Evolutionary conservation across 768 basidiomycete species (phyloP).

Genomic region (Lyophyllum shimeji): DNA sequence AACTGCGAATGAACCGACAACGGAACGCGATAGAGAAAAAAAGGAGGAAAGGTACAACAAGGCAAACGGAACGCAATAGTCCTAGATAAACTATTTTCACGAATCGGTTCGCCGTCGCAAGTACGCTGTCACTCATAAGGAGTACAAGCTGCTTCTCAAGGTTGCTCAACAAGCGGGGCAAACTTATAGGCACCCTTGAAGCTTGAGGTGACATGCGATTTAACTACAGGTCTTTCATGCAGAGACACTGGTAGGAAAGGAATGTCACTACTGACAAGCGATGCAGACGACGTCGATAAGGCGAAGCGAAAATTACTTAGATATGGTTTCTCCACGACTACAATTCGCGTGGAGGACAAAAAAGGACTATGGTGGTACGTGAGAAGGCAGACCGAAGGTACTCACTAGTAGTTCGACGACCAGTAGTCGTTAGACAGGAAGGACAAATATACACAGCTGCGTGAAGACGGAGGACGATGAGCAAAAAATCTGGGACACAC

Average conservation of each 20-base stretch:
- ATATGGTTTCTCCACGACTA: constrained; percentile 36
- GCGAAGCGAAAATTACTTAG: constrained; percentile 27
- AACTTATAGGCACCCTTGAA: constrained; percentile 20
- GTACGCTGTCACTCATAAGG: constrained; percentile 17
- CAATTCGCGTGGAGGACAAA: constrained; percentile 29
- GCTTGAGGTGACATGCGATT: constrained; percentile 18
- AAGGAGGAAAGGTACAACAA: constrained; percentile 6
- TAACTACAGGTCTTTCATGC: constrained; percentile 19
- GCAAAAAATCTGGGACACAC: background rate
- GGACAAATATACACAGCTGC: constrained; percentile 60
- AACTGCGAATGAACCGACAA: constrained; percentile 11
- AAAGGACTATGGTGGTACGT: constrained; percentile 28
- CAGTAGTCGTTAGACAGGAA: constrained; percentile 58
- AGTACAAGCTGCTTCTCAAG: constrained; percentile 23
- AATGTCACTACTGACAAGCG: constrained; percentile 19
- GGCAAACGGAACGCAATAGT: constrained; percentile 7
- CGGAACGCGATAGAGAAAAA: background rate
- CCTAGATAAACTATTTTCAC: constrained; percentile 1
- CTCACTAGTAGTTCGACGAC: constrained; percentile 77
- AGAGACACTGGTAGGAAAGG: constrained; percentile 13
- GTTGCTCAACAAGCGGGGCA: constrained; percentile 20
- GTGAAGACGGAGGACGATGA: background rate
- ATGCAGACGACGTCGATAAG: constrained; percentile 8
- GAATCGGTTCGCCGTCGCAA: constrained; percentile 14
- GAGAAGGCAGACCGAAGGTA: constrained; percentile 37